Conservation (phyloP, 2,329 filamentous ascomycete species). For the Xenoacremonium recifei region DNA sequence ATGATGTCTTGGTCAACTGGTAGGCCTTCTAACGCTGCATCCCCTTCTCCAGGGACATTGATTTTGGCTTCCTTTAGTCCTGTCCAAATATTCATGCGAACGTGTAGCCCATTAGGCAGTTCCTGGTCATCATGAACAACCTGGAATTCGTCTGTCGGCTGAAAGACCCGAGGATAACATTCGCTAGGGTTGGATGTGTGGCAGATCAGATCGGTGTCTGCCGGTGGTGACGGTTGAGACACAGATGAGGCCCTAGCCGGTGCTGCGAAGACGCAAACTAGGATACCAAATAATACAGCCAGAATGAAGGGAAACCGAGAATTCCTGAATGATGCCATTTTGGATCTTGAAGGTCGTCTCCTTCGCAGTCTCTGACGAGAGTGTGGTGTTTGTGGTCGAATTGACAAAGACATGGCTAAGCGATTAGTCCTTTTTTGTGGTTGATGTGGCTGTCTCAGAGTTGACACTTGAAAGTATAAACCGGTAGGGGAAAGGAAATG, state of each 20-base stretch:
- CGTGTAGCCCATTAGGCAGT: conserved; percentile 62
- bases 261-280: conserved; percentile 25
- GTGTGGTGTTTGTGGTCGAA: background rate
- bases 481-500: background rate
- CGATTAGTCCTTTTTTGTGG: too few species aligned
- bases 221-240: conserved; percentile 30
- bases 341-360: too few species aligned
- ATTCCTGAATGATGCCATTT: conserved; percentile 25
- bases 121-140: conserved; percentile 62
- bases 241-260: conserved; percentile 28
- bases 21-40: conserved; percentile 47
- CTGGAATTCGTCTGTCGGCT: conserved; percentile 64
- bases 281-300: conserved; percentile 24
- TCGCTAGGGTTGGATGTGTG: conserved; percentile 58
- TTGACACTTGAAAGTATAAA: background rate
- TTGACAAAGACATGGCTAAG: too few species aligned
- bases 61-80: conserved; percentile 66
- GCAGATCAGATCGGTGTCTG: conserved; percentile 60
- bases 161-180: conserved; percentile 65
- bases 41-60: conserved; percentile 55
- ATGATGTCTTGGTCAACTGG: conserved; percentile 53
- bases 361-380: too few species aligned
- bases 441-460: too few species aligned
- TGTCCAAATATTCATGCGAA: conserved; percentile 63
- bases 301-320: conserved; percentile 17